Evolutionary conservation across 208 protist species (phyloP).

Genomic region (Leishmania guyanensis): DNA sequence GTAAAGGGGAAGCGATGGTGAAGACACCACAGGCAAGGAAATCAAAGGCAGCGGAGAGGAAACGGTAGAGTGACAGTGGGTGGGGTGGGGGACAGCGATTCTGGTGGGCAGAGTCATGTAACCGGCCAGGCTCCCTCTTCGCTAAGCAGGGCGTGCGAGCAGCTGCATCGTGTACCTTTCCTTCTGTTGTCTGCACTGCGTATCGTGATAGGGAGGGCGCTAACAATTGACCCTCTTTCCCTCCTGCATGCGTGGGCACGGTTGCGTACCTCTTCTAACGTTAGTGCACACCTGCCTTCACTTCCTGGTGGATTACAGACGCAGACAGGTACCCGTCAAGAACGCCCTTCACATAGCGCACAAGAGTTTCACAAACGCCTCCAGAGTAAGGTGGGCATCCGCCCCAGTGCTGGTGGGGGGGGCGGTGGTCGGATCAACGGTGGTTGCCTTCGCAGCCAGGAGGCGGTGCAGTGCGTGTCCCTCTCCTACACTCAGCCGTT

Average conservation of each 20-base stretch:
- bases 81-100: background rate
- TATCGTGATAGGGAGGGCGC: background rate
- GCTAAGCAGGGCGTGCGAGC: background rate
- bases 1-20: background rate
- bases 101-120: background rate
- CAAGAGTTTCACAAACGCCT: conserved; percentile 24
- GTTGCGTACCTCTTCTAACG: background rate
- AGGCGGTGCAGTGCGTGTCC: conserved; percentile 19
- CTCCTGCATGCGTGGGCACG: background rate
- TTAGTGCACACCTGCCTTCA: background rate
- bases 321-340: background rate
- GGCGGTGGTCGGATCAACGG: background rate
- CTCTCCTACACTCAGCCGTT: conserved; percentile 3
- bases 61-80: background rate
- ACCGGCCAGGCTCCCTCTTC: background rate
- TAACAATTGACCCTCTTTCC: background rate
- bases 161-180: no score
- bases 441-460: background rate
- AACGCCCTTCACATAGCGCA: conserved; percentile 6
- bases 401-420: background rate
- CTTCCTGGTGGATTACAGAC: background rate
- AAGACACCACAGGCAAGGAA: background rate
- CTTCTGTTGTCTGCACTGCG: background rate
- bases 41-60: background rate
- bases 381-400: background rate